phyloP scores from a whole-genome alignment of 2,329 filamentous ascomycete species.

The Shiraia bambusicola region DNA sequence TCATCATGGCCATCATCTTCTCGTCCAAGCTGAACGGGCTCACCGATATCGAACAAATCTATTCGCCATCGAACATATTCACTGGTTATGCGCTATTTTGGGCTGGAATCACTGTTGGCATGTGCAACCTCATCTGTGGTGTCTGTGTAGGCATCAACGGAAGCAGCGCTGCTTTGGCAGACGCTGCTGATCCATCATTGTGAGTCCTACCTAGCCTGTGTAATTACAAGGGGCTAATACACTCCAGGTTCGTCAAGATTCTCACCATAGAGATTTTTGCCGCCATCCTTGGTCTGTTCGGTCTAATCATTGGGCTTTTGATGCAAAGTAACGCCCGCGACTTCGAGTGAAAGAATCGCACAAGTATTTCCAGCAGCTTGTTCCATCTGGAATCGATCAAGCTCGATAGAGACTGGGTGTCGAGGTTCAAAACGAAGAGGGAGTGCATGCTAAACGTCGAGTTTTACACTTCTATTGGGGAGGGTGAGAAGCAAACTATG shows the following conservation, averaged over 20 bases:
- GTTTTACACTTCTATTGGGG: slow-evolving; percentile 10
- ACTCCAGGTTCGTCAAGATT: slow-evolving; percentile 88
- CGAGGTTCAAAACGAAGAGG: background rate
- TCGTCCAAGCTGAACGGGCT: slow-evolving; percentile 79
- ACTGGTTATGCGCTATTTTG: slow-evolving; percentile 96
- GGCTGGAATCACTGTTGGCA: slow-evolving; percentile 89
- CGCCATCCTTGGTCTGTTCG: slow-evolving; percentile 93
- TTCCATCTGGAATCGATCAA: too few relatives aligned
- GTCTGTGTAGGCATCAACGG: slow-evolving; percentile 97
- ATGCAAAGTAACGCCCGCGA: slow-evolving; percentile 80
- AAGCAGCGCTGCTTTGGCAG: slow-evolving; percentile 90
- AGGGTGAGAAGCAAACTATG: slow-evolving; percentile 5
- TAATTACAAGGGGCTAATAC: slow-evolving; percentile 10
- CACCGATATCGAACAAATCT: slow-evolving; percentile 64
- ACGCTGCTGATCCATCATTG: slow-evolving; percentile 89
- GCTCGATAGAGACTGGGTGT: too few relatives aligned
- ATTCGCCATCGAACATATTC: slow-evolving; percentile 81
- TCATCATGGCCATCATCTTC: slow-evolving; percentile 99
- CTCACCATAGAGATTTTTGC: slow-evolving; percentile 99
- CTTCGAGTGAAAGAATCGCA: slow-evolving; percentile 52
- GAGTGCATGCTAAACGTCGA: slow-evolving; percentile 13
- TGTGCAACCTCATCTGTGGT: slow-evolving; percentile 95
- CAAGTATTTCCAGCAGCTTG: background rate
- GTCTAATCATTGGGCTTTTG: slow-evolving; percentile 89
- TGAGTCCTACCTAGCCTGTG: slow-evolving; percentile 52